A percentile compares a stretch with the other conserved stretches of the same genome.
Evolutionary conservation across 441 rosid genomes (phyloP).

Genomic region (Capsella rubella): DNA sequence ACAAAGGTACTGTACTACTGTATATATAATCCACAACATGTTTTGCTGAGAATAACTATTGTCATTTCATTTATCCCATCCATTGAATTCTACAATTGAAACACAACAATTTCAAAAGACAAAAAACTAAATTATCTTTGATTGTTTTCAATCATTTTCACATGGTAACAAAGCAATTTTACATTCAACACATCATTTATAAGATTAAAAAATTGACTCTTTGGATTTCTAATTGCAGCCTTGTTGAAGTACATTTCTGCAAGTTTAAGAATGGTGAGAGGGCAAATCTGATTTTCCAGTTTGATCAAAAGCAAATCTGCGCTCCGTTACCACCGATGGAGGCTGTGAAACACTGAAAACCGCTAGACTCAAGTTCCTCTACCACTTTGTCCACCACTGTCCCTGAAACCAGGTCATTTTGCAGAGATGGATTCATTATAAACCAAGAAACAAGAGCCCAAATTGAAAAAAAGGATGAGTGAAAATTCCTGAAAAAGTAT

Average conservation of each 20-base stretch:
- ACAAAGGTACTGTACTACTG: neutral
- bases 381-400: conserved; percentile 63
- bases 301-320: conserved; percentile 53
- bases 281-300: conserved; percentile 23
- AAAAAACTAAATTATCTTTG: neutral
- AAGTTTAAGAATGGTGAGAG: conserved; percentile 26
- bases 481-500: conserved; percentile 51
- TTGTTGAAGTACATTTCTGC: conserved; percentile 34
- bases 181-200: conserved; percentile 27
- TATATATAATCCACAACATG: neutral
- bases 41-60: neutral
- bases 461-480: neutral
- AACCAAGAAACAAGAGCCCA: conserved; percentile 14
- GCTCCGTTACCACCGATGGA: conserved; percentile 81
- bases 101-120: neutral
- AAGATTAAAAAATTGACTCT: neutral
- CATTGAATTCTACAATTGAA: conserved; percentile 16
- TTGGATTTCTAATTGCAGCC: conserved; percentile 8
- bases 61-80: conserved; percentile 4
- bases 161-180: conserved; percentile 26
- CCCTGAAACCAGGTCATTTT: conserved; percentile 57
- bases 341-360: conserved; percentile 82
- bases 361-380: conserved; percentile 71
- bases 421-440: conserved; percentile 17
- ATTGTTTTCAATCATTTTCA: conserved; percentile 17